Conservation (phyloP, 108 stramenopile genomes). For the Fragilariopsis cylindrus region DNA sequence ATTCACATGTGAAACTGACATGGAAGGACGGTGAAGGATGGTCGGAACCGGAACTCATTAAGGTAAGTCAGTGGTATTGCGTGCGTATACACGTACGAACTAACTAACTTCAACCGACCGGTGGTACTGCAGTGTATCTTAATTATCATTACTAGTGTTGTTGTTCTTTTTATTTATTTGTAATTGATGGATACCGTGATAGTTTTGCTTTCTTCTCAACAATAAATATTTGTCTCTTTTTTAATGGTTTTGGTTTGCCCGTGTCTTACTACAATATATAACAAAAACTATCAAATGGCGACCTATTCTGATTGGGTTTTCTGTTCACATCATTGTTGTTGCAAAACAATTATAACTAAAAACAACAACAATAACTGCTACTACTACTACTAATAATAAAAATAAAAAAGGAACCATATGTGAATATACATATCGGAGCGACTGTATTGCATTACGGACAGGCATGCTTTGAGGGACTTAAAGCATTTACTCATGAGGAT, state of each 20-base stretch:
- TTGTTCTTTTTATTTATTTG: too few relatives aligned
- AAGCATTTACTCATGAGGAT: slow-evolving; percentile 94
- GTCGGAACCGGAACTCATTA: slow-evolving; percentile 71
- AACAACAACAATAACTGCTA: not conserved
- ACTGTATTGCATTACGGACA: slow-evolving; percentile 98
- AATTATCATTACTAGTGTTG: too few relatives aligned
- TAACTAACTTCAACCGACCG: too few relatives aligned
- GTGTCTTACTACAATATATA: not conserved
- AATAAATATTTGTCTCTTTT: too few relatives aligned
- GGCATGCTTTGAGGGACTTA: slow-evolving; percentile 98
- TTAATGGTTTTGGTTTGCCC: not conserved
- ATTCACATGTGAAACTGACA: slow-evolving; percentile 78
- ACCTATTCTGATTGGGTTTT: not conserved
- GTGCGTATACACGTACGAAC: too few relatives aligned
- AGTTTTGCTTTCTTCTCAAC: too few relatives aligned
- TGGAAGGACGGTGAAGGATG: slow-evolving; percentile 80
- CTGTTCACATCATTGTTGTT: not conserved
- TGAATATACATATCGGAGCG: slow-evolving; percentile 94
- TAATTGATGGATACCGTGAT: too few relatives aligned
- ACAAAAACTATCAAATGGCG: too few relatives aligned
- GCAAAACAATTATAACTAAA: not conserved
- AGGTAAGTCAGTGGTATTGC: slow-evolving; percentile 36
- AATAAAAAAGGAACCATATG: slow-evolving; percentile 66
- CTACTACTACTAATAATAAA: not conserved
- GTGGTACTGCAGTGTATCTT: too few relatives aligned